Base-by-base conservation (phyloP, 2,329 filamentous ascomycete genomes). In the Fragosphaeria purpurea region DNA sequence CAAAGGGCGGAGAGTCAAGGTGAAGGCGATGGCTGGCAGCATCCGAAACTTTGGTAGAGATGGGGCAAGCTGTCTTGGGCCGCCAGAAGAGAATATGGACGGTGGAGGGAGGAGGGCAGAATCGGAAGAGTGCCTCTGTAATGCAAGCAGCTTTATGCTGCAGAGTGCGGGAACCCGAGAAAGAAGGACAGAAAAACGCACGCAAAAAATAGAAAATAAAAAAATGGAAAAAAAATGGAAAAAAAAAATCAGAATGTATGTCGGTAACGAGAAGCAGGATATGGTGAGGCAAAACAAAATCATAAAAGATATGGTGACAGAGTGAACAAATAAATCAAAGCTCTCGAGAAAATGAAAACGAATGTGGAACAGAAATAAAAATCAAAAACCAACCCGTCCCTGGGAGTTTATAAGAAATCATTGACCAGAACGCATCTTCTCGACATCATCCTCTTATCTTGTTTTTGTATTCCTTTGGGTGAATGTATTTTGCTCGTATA, bases 161-260 rank as follows among this genome's bases (percentile, higher is more conserved):
- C 34, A 32, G 47, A 22, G 22, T 48, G 47, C 47, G 41, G 41
- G 47, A 43, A 48, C 40, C 47, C 47, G 47, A 42, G 39, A 37
- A 30, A 38, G 46, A 48, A n/a, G 33, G 13, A 40, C 13, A 11
- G 39, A 11, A 37, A 10, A 6, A n/a, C 5, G 38, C 7, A 40
- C 11, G 38, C 1, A n/a, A n/a, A 40, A 12, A 6, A n/a, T 6
- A 40, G 38, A 40, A 12, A 12, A n/a, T 6, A 12, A 6, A n/a
- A 40, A 2, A 40, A n/a, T n/a, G 6, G 38, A 40, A 40, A 8
- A 40, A 8, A n/a, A 12, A 10, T 8, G 3, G 3, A 22, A 22
- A 22, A 2, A 22, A 22, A 22, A 22, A 12, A 2, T 40, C 11
- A 12, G 38, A 40, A 12, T 10, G 7, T 6, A 12, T 12, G 5